Evolutionary conservation across 352 stramenopile genomes (phyloP), one percentile per base, ranked within the genome.

Genomic region (Thalassiosira exigua): DNA sequence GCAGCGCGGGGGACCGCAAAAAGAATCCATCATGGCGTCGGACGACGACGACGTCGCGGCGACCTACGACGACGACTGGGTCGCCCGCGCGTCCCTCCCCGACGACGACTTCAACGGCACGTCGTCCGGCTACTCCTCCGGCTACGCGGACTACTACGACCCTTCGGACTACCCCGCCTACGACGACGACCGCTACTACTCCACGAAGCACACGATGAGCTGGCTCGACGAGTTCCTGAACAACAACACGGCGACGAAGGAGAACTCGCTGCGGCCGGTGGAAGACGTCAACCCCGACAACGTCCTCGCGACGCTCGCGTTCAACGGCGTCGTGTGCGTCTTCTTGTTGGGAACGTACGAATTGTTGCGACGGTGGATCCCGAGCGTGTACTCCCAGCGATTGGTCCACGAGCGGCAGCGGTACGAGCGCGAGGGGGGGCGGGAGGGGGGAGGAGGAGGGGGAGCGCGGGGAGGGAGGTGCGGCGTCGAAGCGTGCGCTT

Each of bases 281-380:
- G 36, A 80, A 57, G 78, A 85, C 61, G 54, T 85, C 44, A 70
- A 85, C 54, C 48, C 69, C 0, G 60, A 81, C 46, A 80, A 75
- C 29, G 78, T 85, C 3, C 17, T 85, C 32, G 68, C 73, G 21
- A 70, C 78, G 1, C 54, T 78, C 4, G 9, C 74, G 4, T 76
- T 85, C 17, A 85, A 81, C 39, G 62, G n/a, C 17, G 27, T 81
- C 1, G 72, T 85, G 17, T 85, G 70, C 51, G 58, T 81, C 4
- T 48, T 79, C 12, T 70, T 81, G 29, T 52, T 85, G 17, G 42
- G 36, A 9, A n/a, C 78, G 7, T 85, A 85, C 41, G 77, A 85
- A 62, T 48, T 85, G 24, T 59, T 85, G 2, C 17, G 77, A 42
- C 52, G 70, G 24, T 81, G 51, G 19, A 81, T 85, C 32, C 77